phyloP scores from a whole-genome alignment of 176 grass and related monocot genomes.

The Oryza nivara region DNA sequence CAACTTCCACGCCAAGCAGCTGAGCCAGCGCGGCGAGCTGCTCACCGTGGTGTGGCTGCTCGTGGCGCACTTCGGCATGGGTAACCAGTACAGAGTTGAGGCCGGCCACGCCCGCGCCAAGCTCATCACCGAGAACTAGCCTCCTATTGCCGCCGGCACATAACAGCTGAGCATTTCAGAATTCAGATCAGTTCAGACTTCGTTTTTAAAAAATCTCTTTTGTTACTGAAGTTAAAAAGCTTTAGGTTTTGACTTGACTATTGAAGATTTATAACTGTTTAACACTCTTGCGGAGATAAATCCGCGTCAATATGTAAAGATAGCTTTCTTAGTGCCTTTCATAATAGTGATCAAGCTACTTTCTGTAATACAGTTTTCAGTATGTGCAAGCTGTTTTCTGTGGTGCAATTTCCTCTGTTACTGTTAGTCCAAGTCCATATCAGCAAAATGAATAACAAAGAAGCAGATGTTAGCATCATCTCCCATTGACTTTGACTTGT shows the following conservation, averaged over 20 bases:
- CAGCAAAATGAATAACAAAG: neutral
- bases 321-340: no score
- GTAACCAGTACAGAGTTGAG: constrained; percentile 50
- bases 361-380: neutral
- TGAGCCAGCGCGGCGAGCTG: constrained; percentile 40
- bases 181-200: no score
- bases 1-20: constrained; percentile 53
- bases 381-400: neutral
- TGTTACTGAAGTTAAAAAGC: no score
- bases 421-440: neutral
- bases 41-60: constrained; percentile 37
- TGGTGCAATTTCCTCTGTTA: neutral
- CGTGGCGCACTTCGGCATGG: constrained; percentile 51
- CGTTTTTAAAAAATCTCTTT: no score
- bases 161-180: no score
- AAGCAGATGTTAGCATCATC: neutral
- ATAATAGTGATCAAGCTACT: no score
- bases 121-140: constrained; percentile 39
- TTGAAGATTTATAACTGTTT: no score
- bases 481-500: neutral
- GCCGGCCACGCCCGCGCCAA: constrained; percentile 38
- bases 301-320: no score
- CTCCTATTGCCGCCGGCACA: no score
- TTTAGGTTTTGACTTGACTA: no score
- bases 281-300: no score